Evolutionary conservation across 192 early-diverging fungal genomes (phyloP).

Genomic region (Backusella sp.): DNA sequence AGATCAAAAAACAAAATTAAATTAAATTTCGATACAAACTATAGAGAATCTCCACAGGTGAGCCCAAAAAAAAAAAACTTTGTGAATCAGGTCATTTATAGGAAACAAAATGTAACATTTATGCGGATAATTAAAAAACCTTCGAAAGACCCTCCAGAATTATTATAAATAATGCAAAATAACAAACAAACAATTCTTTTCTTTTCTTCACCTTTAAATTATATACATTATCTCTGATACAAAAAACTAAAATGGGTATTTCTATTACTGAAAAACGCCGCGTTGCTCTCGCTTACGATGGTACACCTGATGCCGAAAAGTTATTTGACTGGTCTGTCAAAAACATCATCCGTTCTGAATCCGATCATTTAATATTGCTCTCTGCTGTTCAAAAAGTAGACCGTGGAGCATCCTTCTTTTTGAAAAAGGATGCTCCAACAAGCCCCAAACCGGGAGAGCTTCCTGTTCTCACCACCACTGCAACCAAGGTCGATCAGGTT

Average conservation of each 20-base stretch:
- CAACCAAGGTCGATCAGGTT: conserved; percentile 24
- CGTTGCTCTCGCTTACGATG: conserved; percentile 34
- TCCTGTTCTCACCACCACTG: conserved; percentile 17
- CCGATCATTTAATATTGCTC: conserved; percentile 22
- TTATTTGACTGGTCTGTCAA: conserved; percentile 35
- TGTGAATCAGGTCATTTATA: not conserved
- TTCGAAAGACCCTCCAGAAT: not conserved
- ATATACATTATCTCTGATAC: not conserved
- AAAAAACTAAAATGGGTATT: not conserved
- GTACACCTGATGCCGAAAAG: conserved; percentile 26
- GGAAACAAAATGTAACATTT: not conserved
- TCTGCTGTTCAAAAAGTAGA: conserved; percentile 13
- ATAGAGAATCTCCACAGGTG: not conserved
- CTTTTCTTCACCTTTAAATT: not conserved
- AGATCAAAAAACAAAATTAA: not conserved
- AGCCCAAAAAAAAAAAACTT: not conserved
- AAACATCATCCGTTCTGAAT: conserved; percentile 26
- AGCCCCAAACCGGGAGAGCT: not conserved
- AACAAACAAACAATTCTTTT: not conserved
- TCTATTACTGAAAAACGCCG: conserved; percentile 29
- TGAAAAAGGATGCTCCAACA: not conserved
- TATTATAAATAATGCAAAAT: conserved; percentile 3
- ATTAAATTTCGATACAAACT: not conserved
- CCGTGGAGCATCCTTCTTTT: not conserved
- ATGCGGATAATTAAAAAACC: conserved; percentile 1